Conservation (phyloP, 2,329 filamentous ascomycete genomes). For the Fusarium fujikuroi region DNA sequence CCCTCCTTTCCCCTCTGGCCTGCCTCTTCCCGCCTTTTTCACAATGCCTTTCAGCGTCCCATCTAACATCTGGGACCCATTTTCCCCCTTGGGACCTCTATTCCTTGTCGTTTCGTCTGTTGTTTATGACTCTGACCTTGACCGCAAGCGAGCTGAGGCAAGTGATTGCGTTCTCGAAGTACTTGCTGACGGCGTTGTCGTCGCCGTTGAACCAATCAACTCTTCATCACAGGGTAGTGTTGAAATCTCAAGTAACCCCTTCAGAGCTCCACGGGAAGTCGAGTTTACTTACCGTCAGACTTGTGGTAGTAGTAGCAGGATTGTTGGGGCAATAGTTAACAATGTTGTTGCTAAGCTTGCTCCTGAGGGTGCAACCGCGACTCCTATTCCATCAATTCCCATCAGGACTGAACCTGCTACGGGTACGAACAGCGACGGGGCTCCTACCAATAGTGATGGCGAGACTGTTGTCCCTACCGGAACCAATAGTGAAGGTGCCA, state of each 20-base stretch:
- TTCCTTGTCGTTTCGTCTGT: neutral
- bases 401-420: neutral
- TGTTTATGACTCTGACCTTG: neutral
- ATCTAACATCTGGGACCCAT: neutral
- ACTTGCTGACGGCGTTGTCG: neutral
- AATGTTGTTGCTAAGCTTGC: neutral
- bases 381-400: neutral
- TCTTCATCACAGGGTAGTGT: neutral
- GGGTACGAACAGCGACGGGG: neutral
- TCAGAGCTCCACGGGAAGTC: neutral
- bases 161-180: neutral
- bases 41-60: neutral
- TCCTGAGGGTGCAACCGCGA: neutral
- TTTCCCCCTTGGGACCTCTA: accelerated
- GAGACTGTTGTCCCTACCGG: neutral
- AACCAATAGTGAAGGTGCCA: neutral
- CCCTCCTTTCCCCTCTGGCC: no score
- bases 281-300: neutral
- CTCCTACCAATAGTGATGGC: neutral
- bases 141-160: neutral
- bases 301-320: neutral
- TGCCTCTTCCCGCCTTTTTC: neutral
- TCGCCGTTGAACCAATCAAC: neutral
- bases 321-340: neutral
- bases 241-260: neutral